Conservation (phyloP, 805 yeast species). For the Yarrowia deformans region DNA sequence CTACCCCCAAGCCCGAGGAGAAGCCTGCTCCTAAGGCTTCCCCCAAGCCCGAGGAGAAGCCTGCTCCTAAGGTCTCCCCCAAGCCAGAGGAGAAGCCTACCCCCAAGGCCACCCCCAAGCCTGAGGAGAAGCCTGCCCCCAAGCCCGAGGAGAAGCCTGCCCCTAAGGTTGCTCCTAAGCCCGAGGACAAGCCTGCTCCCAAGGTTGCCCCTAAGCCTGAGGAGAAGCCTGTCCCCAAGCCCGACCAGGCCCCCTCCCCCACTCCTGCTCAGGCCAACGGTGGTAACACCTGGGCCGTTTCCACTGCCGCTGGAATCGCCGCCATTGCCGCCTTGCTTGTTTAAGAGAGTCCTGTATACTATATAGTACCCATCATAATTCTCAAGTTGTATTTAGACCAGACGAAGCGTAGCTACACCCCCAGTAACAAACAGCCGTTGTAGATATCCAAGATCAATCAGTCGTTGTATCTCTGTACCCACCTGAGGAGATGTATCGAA, state of each 20-base stretch:
- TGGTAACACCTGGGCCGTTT: constrained; percentile 23
- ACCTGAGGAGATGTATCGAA: no score
- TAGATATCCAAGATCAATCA: no score
- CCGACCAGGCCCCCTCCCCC: neutral
- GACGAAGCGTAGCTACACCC: no score
- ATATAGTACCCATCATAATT: constrained; percentile 2
- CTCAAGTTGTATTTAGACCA: neutral
- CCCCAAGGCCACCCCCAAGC: neutral
- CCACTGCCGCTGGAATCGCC: constrained; percentile 32
- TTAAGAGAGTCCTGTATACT: constrained; percentile 1
- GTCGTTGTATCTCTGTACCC: no score
- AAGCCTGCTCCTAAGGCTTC: neutral
- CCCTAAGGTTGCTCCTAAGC: neutral
- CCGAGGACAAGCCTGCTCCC: neutral
- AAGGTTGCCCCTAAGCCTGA: neutral
- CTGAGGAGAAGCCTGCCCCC: neutral
- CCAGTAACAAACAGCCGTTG: no score
- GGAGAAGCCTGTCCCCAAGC: no score
- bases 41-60: neutral
- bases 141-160: neutral
- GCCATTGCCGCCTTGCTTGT: constrained; percentile 21
- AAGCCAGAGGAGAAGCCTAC: neutral
- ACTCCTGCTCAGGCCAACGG: constrained; percentile 15
- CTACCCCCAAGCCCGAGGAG: neutral
- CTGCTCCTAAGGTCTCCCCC: neutral